These are phyloP conservation scores for Xylariaceae sp. DNA, from an alignment of 2,329 filamentous ascomycete species.

Conservation along the genomic window DNA sequence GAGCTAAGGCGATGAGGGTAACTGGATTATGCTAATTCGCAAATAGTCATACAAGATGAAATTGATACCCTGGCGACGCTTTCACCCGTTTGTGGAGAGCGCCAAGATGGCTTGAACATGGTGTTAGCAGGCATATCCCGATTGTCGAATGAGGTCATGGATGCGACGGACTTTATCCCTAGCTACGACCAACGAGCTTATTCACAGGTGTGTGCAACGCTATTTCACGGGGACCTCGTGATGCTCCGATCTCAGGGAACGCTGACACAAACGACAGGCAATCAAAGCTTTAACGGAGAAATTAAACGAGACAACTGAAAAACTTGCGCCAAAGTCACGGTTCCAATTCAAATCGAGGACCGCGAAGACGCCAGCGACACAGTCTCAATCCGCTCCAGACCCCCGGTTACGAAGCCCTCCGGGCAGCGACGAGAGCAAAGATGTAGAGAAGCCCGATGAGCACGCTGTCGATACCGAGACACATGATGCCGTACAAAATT, in stretches of 20 bases:
- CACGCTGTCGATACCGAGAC: conserved; percentile 33
- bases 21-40: conserved; percentile 10
- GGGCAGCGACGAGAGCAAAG: conserved; percentile 30
- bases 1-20: not conserved
- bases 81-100: conserved; percentile 71
- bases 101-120: conserved; percentile 80
- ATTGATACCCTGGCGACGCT: conserved; percentile 71
- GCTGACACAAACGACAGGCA: conserved; percentile 54
- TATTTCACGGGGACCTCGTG: not conserved
- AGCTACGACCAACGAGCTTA: conserved; percentile 91
- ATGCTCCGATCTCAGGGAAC: not conserved
- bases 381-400: conserved; percentile 47
- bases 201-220: conserved; percentile 63
- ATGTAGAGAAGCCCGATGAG: conserved; percentile 14
- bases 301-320: conserved; percentile 71
- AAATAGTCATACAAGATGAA: conserved; percentile 73
- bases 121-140: conserved; percentile 80
- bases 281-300: conserved; percentile 83
- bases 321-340: conserved; percentile 74
- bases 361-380: conserved; percentile 56
- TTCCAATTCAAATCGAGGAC: conserved; percentile 79
- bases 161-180: conserved; percentile 81
- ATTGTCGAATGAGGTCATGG: conserved; percentile 83
- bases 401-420: conserved; percentile 29
- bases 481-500: conserved; percentile 46